Evolutionary conservation across 805 yeast genomes (phyloP).

Genomic region (Lipomyces oligophaga): DNA sequence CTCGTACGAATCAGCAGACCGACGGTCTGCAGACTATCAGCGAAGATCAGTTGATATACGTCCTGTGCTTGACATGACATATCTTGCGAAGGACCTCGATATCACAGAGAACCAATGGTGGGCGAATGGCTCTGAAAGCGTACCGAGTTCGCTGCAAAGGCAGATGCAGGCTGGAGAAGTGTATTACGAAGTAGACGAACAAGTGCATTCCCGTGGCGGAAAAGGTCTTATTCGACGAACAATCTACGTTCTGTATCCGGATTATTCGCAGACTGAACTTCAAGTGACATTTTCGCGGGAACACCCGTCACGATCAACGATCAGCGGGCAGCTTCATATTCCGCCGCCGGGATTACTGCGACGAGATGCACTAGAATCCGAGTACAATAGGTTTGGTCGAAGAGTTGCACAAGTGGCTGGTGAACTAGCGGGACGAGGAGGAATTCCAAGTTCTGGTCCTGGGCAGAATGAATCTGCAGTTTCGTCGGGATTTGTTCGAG

Average conservation of each 20-base stretch:
- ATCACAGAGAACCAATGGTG: constrained; percentile 47
- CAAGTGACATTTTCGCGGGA: constrained; percentile 53
- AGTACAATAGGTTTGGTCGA: constrained; percentile 52
- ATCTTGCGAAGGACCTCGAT: no score
- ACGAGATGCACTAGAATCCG: constrained; percentile 46
- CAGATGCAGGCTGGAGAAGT: constrained; percentile 46
- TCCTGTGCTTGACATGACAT: no score
- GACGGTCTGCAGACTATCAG: no score
- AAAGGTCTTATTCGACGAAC: constrained; percentile 53
- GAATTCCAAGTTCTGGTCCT: constrained; percentile 40
- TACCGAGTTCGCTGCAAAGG: constrained; percentile 51
- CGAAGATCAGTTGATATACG: no score
- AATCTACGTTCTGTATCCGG: constrained; percentile 67
- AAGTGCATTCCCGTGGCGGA: constrained; percentile 53
- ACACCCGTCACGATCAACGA: constrained; percentile 50
- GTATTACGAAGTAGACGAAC: constrained; percentile 63
- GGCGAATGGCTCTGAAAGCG: constrained; percentile 58
- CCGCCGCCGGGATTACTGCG: constrained; percentile 48
- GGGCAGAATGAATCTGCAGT: constrained; percentile 34
- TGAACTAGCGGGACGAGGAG: constrained; percentile 31
- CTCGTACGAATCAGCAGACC: constrained; percentile 2
- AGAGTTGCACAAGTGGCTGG: constrained; percentile 40
- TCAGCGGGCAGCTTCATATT: constrained; percentile 39
- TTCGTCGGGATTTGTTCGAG: constrained; percentile 39
- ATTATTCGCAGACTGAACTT: constrained; percentile 62